Conservation (phyloP, 2,329 filamentous ascomycete genomes). For the Diaporthe capsici region DNA sequence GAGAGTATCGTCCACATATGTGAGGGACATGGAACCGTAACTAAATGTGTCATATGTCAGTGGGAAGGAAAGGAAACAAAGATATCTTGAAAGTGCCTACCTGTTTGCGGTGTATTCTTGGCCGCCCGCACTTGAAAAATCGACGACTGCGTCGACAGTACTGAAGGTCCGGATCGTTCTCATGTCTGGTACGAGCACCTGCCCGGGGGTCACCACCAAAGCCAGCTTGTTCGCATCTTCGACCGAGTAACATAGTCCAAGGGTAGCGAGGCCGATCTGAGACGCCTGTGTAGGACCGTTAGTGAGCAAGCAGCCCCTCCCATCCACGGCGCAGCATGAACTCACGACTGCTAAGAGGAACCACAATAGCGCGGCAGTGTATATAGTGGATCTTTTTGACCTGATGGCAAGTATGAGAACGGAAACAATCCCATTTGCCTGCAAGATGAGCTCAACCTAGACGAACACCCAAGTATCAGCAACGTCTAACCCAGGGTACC, state of each 20-base stretch:
- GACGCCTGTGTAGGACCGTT: neutral
- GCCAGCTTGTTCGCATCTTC: slow-evolving; percentile 12
- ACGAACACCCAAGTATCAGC: neutral
- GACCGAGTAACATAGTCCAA: slow-evolving; percentile 1
- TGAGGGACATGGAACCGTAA: slow-evolving; percentile 15
- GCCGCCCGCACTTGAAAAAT: slow-evolving; percentile 3
- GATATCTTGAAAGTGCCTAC: neutral
- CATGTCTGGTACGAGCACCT: slow-evolving; percentile 4
- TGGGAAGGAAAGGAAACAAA: neutral
- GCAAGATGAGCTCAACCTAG: slow-evolving; percentile 45
- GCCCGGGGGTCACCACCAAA: neutral
- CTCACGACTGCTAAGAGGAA: slow-evolving; percentile 22
- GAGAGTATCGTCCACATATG: neutral
- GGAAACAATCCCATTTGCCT: slow-evolving; percentile 44
- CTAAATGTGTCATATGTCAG: neutral
- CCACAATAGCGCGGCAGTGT: slow-evolving; percentile 4
- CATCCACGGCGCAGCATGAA: neutral
- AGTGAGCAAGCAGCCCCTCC: neutral
- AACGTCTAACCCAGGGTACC: slow-evolving; percentile 42
- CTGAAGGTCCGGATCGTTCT: neutral
- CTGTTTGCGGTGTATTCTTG: slow-evolving; percentile 27
- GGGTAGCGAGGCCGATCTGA: slow-evolving; percentile 16
- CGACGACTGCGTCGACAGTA: neutral
- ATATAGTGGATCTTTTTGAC: slow-evolving; percentile 15
- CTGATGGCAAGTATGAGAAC: slow-evolving; percentile 42